phyloP scores from a whole-genome alignment of 345 rosid genomes.

The Gossypium longicalyx region DNA sequence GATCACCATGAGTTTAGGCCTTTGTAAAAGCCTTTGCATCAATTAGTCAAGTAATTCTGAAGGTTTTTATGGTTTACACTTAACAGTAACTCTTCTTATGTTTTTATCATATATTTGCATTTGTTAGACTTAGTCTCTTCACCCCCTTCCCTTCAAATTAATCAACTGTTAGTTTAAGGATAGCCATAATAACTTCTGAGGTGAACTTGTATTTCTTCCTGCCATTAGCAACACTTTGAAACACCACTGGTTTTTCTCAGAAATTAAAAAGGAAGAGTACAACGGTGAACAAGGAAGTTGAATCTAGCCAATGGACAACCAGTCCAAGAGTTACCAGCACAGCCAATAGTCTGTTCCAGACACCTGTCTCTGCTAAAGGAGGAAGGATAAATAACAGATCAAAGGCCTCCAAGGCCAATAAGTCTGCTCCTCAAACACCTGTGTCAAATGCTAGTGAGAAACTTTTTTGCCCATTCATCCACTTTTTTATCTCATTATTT shows the following conservation, averaged over 20 bases:
- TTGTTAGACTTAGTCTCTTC: background rate
- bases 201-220: background rate
- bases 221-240: constrained; percentile 12
- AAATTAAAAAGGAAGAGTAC: constrained; percentile 54
- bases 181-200: background rate
- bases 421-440: constrained; percentile 64
- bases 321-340: constrained; percentile 46
- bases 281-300: constrained; percentile 31
- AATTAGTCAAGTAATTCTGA: background rate
- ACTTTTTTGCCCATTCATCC: background rate
- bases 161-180: constrained; percentile 5
- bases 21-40: background rate
- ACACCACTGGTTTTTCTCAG: constrained; percentile 32
- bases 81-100: background rate
- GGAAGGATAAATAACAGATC: constrained; percentile 53
- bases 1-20: constrained; percentile 6
- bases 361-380: constrained; percentile 76
- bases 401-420: constrained; percentile 53
- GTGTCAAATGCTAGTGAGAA: constrained; percentile 58
- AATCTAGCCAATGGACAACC: constrained; percentile 36
- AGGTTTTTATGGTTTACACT: background rate
- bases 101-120: background rate
- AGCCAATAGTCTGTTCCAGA: constrained; percentile 50
- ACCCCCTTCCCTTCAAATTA: background rate
- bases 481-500: constrained; percentile 1